phyloP scores from a whole-genome alignment of 2,329 filamentous ascomycete species.

The Colletotrichum cordylinicola region DNA sequence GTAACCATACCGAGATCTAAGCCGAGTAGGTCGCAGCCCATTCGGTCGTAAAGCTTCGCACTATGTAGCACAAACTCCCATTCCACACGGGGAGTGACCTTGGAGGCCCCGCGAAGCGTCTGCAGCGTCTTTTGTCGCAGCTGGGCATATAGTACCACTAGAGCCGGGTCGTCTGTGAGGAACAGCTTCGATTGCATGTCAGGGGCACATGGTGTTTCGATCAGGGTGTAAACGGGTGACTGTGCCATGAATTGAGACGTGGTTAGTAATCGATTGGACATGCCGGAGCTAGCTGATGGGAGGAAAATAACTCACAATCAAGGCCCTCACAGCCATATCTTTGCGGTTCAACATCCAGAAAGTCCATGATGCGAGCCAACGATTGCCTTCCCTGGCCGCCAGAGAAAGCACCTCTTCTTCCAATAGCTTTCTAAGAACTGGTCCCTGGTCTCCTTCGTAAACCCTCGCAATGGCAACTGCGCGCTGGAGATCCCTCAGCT shows the following conservation, averaged over 20 bases:
- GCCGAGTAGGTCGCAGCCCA: constrained; percentile 92
- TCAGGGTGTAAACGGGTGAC: constrained; percentile 79
- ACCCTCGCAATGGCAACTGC: constrained; percentile 87
- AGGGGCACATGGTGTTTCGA: constrained; percentile 71
- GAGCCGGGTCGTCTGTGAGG: constrained; percentile 87
- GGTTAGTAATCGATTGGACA: not conserved
- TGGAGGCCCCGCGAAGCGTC: constrained; percentile 83
- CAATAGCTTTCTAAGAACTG: constrained; percentile 75
- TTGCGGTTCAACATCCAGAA: constrained; percentile 88
- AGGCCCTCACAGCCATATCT: constrained; percentile 82
- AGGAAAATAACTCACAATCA: constrained; percentile 69
- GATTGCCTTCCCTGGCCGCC: constrained; percentile 82
- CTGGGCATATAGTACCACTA: constrained; percentile 87
- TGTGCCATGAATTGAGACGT: constrained; percentile 36
- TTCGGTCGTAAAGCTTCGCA: constrained; percentile 82
- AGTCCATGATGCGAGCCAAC: constrained; percentile 95
- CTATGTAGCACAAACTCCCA: constrained; percentile 92
- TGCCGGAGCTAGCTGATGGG: not conserved
- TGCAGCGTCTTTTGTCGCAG: constrained; percentile 82
- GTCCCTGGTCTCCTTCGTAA: constrained; percentile 84
- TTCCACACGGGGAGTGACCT: constrained; percentile 78
- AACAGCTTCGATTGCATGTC: constrained; percentile 80
- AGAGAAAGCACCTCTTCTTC: constrained; percentile 79
- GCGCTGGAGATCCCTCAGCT: constrained; percentile 87
- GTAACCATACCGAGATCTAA: constrained; percentile 75